Base-by-base conservation (phyloP, 805 yeast genomes). In the Debaryomyces castellii region DNA sequence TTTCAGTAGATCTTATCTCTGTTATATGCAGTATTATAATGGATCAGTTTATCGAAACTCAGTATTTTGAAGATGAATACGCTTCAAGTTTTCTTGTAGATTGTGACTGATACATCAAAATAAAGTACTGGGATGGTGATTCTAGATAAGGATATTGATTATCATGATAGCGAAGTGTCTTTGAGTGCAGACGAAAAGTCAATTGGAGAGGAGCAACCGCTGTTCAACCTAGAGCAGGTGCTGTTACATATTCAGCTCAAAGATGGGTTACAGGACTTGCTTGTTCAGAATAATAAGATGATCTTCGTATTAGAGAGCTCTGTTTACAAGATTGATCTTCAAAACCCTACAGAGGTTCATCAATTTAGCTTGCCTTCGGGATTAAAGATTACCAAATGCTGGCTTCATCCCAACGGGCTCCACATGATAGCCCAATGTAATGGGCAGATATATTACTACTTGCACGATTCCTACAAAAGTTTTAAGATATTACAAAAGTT, bases 371-470 rank as follows among this genome's bases (percentile, higher is more conserved):
- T 66, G 11, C 63, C 72, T 6, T 21, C 40, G 8, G 58, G 51
- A n/a, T 33, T 44, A 2, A 40, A 44, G 11, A 46, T 69, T 2
- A 59, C 64, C 2, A 54, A 61, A 30, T 46, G 60, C 16, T 72
- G 76, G 76, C 49, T 69, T 6, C 66, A 71, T 41, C 71, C 72
- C 3, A 61, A 58, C 43, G 77, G 76, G 2, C 39, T 41, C 3
- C 71, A 65, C 44, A 58, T 72, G 39, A 49, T 71, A 12, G 46
- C 62, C 10, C 73, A 67, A 42, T 45, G 60, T 7, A 60, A 58
- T 39, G 35, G 50, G 14, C 45, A 53, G 4, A 49, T 42, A 6
- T 60, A 66, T 47, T 69, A 52, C 51, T 67, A 69, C 45, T 51
- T 71, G 36, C 65, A 70, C 48, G 54, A 56, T 16, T 48, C 61